Base-by-base conservation (phyloP, 1,284 basidiomycete genomes). In the Tranzscheliella williamsii region DNA sequence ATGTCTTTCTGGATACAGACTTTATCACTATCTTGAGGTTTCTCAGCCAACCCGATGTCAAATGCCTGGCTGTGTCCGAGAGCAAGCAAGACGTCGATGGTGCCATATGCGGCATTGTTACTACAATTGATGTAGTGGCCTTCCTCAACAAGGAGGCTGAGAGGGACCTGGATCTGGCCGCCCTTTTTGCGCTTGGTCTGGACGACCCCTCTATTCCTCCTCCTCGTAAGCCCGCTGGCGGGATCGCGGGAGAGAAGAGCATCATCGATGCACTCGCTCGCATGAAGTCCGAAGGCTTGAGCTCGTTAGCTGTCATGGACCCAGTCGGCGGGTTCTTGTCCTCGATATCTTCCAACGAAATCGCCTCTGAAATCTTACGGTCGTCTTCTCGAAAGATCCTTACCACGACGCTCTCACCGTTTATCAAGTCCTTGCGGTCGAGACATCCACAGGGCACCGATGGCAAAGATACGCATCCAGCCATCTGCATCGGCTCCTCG, bases 351-450 rank as follows among this genome's bases (percentile, higher is more conserved):
- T 54, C 41, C 9, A 42, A 51, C 29, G 61, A 65, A 26, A 36
- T 65, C 17, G 43, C 61, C 4, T 44, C 40, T 17, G 55, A 58
- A 23, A 58, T 65, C 20, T 44, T 65, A 2, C 24, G 42, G 17
- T 54, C 55, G 15, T 38, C 52, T 4, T 60, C 55, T 16, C 46
- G 49, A 23, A 65, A 55, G 34, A 65, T 65, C 34, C 61, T 65
- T 24, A 65, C 51, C 4, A 60, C 55, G 2, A 34, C 55, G 11
- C 38, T 65, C 2, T 38, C 55, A 2, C 35, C 42, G 3, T 31
- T 65, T 17, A 52, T 65, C 41, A 65, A 65, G 24, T 31, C 35
- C 2, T 35, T 65, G 21, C 37, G 61, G 5, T 65, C 61, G 15
- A 31, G 52, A 11, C 40, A 52, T 38, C 61, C 61, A 13, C 51